Base-by-base conservation (phyloP, 2,329 filamentous ascomycete species). In the Cryphonectria nitschkei region DNA sequence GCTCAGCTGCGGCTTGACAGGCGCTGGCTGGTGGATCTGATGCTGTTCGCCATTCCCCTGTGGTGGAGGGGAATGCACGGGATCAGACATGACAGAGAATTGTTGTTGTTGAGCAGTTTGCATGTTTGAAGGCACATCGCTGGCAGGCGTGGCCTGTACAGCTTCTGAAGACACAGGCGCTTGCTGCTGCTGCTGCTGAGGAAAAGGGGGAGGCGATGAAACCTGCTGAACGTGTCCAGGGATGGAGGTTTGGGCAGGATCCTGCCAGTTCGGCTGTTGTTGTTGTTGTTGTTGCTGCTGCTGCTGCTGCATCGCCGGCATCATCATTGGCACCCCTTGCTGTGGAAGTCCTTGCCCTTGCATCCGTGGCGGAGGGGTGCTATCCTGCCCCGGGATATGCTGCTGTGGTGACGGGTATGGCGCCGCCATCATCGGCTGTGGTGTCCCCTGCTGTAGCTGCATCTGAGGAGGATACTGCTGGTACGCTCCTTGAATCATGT, bases 391-490 rank as follows among this genome's bases (percentile, higher is more conserved):
- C 32, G 66, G 66, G 19, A 54, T 65, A 58, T 71, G 71, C 22
- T 73, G 71, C 64, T 73, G 71, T n/a, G 67, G 69, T 0, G 71
- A 67, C 29, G 71, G 66, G 22, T 71, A 56, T 9, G 64, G 68
- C 16, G 66, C 69, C 58, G 64, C 65, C 46, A 67, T 52, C 63
- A 67, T 67, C 8, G 71, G 71, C 34, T 69, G 71, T 26, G 69
- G 66, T 8, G 71, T 69, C 26, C 69, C 67, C 26, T 73, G 71
- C 34, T 50, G 46, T 19, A 67, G 37, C 37, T 39, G 46, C 46
- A 67, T 67, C 11, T 63, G 69, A 32, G 69, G 69, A 39, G 71
- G 71, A 16, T 73, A 73, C 29, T 71, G 71, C 29, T 69, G 72
- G 50, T 72, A 72, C 29, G 52, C 9, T 7, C 22, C 58, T 5